Evolutionary conservation across 2,329 filamentous ascomycete genomes (phyloP), one percentile per base, ranked within the genome.

Genomic region (Pestalotiopsis sp.): DNA sequence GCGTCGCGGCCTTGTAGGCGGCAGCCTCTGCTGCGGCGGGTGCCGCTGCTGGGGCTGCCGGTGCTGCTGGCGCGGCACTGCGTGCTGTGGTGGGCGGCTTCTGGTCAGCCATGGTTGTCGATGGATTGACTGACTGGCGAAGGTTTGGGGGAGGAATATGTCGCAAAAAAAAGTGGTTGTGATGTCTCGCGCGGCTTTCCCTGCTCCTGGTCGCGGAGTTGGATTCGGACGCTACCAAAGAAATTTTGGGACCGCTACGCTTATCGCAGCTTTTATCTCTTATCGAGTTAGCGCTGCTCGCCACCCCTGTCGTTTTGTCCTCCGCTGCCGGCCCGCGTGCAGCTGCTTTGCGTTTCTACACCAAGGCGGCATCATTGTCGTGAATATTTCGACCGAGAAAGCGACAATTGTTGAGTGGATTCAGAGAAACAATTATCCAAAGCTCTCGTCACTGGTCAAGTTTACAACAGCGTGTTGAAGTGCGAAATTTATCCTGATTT

Each of bases 1-100:
- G 84, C 75, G 84, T 80, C 61, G 82, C 75, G 71, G 82, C 79
- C 73, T 87, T 84, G 78, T 81, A 76, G 70, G 74, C 66, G 64
- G 75, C 71, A 36, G 69, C 75, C 45, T 62, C 17, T 6, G 66
- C 14, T 23, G 64, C 17, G 7, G 68, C 45, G 7, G 64, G 7
- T 11, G 65, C 49, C 6, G 68, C 60, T 20, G 68, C 60, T 20
- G 67, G 39, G 12, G 66, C 52, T 14, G 61, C 61, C 14, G 68
- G 45, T 13, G 64, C 52, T 14, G 61, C 61, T 14, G 68, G 45
- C 7, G 64, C 60, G 11, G 64, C 59, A 20, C 7, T 39, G 5
- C 66, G 56, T 12, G 64, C 9, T n/a, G 60, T 5, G 23, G 64
- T 36, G 2, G 31, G 20, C 12, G 66, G 64, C 27, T 39, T 67